Conservation (phyloP, 192 early-diverging fungal species). For the Cetraspora pellucida region DNA sequence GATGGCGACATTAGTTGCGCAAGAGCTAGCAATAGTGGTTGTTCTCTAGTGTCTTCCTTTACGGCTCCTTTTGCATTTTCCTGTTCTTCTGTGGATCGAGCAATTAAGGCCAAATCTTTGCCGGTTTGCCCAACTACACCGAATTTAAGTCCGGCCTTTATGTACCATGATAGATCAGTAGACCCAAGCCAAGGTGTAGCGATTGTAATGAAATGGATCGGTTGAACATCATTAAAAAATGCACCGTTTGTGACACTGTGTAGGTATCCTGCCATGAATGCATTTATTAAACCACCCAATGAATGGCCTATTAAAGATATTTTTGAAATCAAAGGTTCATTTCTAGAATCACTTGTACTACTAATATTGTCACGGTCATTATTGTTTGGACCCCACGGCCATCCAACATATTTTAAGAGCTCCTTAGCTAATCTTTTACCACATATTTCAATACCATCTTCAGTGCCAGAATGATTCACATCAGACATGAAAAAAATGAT, state of each 20-base stretch:
- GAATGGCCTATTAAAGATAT: slow-evolving; percentile 57
- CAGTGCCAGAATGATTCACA: slow-evolving; percentile 49
- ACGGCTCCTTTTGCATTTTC: not conserved
- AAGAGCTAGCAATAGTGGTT: slow-evolving; percentile 47
- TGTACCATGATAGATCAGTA: slow-evolving; percentile 46
- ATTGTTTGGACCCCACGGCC: not conserved
- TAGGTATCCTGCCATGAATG: slow-evolving; percentile 47
- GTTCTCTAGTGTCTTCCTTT: slow-evolving; percentile 33
- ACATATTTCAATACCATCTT: slow-evolving; percentile 50
- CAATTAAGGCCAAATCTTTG: slow-evolving; percentile 45
- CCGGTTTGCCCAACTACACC: slow-evolving; percentile 54
- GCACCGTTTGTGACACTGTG: slow-evolving; percentile 46
- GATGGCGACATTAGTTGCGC: slow-evolving; percentile 41
- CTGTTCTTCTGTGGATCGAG: not conserved
- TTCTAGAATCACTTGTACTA: not conserved
- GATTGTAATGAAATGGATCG: slow-evolving; percentile 49
- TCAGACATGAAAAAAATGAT: slow-evolving; percentile 43
- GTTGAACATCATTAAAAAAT: slow-evolving; percentile 46
- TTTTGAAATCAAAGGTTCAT: slow-evolving; percentile 37
- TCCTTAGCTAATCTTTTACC: slow-evolving; percentile 46
- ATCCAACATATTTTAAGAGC: slow-evolving; percentile 41
- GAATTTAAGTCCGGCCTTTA: slow-evolving; percentile 34
- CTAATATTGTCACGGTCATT: no score
- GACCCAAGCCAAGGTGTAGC: slow-evolving; percentile 51
- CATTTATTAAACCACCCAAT: slow-evolving; percentile 53